Evolutionary conservation across 306 rosid genomes (phyloP).

Genomic region (Gleditsia sinensis): DNA sequence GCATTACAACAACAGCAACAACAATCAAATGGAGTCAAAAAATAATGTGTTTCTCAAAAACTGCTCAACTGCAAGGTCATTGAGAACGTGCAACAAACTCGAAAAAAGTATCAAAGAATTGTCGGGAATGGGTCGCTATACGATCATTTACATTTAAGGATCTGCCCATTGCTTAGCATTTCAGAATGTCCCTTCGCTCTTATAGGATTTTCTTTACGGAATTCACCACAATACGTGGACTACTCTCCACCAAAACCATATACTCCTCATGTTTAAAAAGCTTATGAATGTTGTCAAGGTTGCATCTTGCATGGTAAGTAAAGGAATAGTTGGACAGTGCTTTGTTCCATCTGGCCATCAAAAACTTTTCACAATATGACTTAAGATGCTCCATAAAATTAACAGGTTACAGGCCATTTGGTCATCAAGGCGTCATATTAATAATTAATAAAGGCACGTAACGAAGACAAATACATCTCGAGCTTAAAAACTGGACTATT

Average conservation of each 20-base stretch:
- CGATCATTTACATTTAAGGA: constrained; percentile 33
- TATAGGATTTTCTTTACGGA: constrained; percentile 3
- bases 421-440: constrained; percentile 68
- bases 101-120: neutral
- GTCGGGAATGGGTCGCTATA: neutral
- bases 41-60: neutral
- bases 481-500: neutral
- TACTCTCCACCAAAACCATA: constrained; percentile 62
- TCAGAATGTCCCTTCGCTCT: neutral
- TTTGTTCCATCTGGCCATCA: constrained; percentile 67
- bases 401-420: constrained; percentile 74
- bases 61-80: too few species aligned
- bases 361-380: constrained; percentile 65
- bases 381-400: constrained; percentile 74
- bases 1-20: too few species aligned
- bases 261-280: constrained; percentile 64
- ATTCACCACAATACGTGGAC: constrained; percentile 78
- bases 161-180: constrained; percentile 3
- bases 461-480: neutral
- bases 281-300: constrained; percentile 68
- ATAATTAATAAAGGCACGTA: constrained; percentile 71
- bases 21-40: too few species aligned
- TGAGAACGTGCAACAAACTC: neutral
- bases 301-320: constrained; percentile 70
- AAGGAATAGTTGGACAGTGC: constrained; percentile 59